Conservation (phyloP, 2,329 filamentous ascomycete genomes). For the Cladobotryum mycophilum region DNA sequence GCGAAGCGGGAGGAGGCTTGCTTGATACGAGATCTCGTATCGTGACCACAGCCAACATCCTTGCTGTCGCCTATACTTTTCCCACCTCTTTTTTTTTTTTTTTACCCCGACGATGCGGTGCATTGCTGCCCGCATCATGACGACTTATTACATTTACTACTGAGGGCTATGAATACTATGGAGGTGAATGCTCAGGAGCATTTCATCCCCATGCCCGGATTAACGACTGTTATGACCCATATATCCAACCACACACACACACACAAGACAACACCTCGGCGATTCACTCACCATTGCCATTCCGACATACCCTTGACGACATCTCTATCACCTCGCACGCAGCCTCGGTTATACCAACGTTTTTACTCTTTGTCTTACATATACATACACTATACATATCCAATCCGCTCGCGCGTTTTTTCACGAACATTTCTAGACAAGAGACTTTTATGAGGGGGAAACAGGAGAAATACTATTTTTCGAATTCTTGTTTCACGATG, state of each 20-base stretch:
- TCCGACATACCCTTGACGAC: background rate
- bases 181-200: too few relatives aligned
- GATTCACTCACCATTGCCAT: too few relatives aligned
- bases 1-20: background rate
- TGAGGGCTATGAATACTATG: too few relatives aligned
- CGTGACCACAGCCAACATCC: background rate
- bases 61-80: background rate
- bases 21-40: conserved; percentile 1
- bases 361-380: background rate
- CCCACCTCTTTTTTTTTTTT: too few relatives aligned
- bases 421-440: background rate
- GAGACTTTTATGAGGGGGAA: background rate
- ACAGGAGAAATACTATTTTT: background rate
- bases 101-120: background rate
- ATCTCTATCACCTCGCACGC: background rate
- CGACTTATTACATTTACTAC: too few relatives aligned
- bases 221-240: too few relatives aligned
- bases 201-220: too few relatives aligned
- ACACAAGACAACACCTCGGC: too few relatives aligned
- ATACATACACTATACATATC: background rate
- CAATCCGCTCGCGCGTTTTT: background rate
- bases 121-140: too few relatives aligned
- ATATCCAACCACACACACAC: too few relatives aligned
- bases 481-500: background rate
- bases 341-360: background rate